Conservation (phyloP, 1,284 basidiomycete species). For the Ceratobasidium sp. region DNA sequence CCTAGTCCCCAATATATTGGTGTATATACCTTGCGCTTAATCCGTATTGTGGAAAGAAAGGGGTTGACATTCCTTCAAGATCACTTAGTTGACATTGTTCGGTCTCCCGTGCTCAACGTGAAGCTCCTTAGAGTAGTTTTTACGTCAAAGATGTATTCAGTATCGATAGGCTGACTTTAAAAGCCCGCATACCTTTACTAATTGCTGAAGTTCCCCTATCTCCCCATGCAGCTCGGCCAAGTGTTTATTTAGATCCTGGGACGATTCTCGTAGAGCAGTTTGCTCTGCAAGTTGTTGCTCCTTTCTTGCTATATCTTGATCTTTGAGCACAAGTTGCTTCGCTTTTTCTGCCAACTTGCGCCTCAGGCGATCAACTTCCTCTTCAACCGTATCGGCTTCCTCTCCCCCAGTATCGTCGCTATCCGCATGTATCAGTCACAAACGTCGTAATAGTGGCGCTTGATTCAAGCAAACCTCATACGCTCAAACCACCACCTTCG, state of each 20-base stretch:
- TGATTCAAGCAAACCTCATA: background rate
- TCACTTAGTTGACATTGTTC: background rate
- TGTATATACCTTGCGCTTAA: no score
- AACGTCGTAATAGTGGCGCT: background rate
- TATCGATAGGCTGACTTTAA: no score
- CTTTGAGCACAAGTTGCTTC: background rate
- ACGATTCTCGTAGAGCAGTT: background rate
- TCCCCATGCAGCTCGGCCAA: background rate
- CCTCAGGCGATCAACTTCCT: background rate
- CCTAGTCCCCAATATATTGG: no score
- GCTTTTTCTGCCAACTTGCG: background rate
- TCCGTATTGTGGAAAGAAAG: no score
- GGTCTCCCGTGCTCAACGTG: background rate
- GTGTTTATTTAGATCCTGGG: background rate
- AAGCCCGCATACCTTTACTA: background rate
- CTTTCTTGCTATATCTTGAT: constrained; percentile 9
- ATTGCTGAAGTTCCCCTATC: background rate
- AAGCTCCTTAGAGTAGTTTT: background rate
- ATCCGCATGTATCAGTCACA: background rate
- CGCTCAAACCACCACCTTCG: constrained; percentile 13
- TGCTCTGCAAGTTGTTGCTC: background rate
- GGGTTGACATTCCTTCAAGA: no score
- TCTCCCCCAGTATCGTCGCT: constrained; percentile 27
- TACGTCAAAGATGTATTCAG: background rate
- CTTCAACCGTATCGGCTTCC: constrained; percentile 3